These are phyloP conservation scores for Coniophora puteana DNA, from an alignment of 1,284 basidiomycete species.

Conservation along the genomic window DNA sequence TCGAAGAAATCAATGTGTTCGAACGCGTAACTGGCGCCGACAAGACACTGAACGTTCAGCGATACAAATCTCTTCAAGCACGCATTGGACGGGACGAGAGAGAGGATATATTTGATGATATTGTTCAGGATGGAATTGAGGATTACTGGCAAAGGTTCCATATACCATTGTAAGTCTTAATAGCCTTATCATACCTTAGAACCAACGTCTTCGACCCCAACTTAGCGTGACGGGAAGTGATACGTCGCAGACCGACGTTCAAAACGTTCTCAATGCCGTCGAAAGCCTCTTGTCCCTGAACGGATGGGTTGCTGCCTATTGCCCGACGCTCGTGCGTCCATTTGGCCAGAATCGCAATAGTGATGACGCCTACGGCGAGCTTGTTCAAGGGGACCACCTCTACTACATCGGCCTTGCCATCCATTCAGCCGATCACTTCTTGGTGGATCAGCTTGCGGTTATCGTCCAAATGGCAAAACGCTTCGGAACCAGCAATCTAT, in stretches of 20 bases:
- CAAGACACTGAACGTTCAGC: conserved; percentile 81
- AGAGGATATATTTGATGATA: conserved; percentile 73
- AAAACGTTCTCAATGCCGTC: conserved; percentile 81
- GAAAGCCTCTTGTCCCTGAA: conserved; percentile 90
- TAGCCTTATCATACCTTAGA: neutral
- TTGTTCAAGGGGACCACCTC: conserved; percentile 76
- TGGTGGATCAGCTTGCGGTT: conserved; percentile 93
- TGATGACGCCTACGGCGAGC: conserved; percentile 81
- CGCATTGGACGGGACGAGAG: conserved; percentile 82
- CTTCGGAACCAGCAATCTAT: conserved; percentile 82
- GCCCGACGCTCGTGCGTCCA: conserved; percentile 84
- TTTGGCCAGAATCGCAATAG: conserved; percentile 87
- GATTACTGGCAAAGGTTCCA: conserved; percentile 94
- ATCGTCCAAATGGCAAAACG: conserved; percentile 91
- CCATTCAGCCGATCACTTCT: conserved; percentile 95
- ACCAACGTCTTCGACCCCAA: conserved; percentile 8
- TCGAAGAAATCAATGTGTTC: conserved; percentile 73
- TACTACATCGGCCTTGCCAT: conserved; percentile 93
- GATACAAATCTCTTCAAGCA: conserved; percentile 82
- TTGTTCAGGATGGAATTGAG: conserved; percentile 71
- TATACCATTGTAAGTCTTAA: conserved; percentile 70
- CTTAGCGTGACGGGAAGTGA: conserved; percentile 73
- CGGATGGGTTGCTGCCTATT: conserved; percentile 98
- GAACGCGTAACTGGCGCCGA: conserved; percentile 83
- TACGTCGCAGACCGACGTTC: conserved; percentile 83